Conservation (phyloP, 2,329 filamentous ascomycete genomes). For the Trichophyton mentagrophytes region DNA sequence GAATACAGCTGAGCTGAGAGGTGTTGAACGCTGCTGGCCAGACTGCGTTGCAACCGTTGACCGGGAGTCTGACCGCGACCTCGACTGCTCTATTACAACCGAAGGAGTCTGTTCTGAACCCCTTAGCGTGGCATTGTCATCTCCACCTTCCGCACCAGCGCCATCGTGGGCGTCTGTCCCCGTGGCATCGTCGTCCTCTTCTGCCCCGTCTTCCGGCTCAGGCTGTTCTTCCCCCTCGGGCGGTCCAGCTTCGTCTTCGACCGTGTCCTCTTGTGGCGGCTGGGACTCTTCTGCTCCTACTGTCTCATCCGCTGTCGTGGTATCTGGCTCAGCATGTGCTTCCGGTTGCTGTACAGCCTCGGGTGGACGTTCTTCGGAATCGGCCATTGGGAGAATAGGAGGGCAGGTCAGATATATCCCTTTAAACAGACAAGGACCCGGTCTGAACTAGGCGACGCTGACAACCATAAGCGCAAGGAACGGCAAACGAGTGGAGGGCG, state of each 20-base stretch:
- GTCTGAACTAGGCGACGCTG: conserved; percentile 8
- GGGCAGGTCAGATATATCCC: background rate
- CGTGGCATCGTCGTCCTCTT: background rate
- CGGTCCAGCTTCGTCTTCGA: background rate
- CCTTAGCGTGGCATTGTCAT: background rate
- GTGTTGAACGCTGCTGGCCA: conserved; percentile 44
- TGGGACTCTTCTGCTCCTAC: background rate
- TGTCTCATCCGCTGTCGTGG: background rate
- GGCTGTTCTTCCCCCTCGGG: background rate
- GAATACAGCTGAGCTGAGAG: conserved; percentile 89
- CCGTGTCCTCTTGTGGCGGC: background rate
- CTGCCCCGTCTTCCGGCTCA: background rate
- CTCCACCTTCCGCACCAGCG: background rate
- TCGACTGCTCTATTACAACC: background rate
- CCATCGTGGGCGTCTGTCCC: background rate
- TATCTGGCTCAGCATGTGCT: background rate
- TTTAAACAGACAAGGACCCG: background rate
- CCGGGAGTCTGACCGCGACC: conserved; percentile 45
- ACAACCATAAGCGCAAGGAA: background rate
- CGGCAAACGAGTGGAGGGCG: background rate
- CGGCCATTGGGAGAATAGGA: conserved; percentile 11
- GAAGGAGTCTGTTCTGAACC: background rate
- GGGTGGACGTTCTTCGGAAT: conserved; percentile 7
- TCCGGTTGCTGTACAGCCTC: conserved; percentile 4
- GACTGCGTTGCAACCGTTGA: conserved; percentile 44